phyloP scores from a whole-genome alignment of 306 rosid genomes.

The Rosa multiflora region DNA sequence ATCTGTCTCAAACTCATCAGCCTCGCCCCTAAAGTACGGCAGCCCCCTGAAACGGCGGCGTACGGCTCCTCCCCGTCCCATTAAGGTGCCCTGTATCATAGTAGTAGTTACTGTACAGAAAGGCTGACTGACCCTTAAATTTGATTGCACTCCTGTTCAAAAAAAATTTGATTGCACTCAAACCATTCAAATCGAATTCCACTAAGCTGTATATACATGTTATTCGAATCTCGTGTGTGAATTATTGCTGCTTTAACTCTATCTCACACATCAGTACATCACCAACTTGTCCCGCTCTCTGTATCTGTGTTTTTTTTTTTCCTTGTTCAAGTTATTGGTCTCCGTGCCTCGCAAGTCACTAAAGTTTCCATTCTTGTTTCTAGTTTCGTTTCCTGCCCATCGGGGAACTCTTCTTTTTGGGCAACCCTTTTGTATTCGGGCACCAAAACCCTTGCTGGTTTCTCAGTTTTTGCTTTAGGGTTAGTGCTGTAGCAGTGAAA shows the following conservation, averaged over 20 bases:
- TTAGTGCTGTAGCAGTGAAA: background rate
- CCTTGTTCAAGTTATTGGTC: background rate
- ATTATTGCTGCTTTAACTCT: slow-evolving; percentile 20
- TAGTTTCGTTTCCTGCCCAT: background rate
- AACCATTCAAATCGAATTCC: background rate
- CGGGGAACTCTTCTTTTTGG: background rate
- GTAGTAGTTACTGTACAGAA: background rate
- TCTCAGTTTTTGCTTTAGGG: slow-evolving; percentile 1
- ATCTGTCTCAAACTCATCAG: background rate
- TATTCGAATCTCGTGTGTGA: slow-evolving; percentile 15
- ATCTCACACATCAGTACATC: background rate
- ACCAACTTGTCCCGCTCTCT: background rate
- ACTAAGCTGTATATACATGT: background rate
- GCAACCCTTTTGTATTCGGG: background rate
- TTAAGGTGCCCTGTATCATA: background rate
- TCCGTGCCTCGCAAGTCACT: slow-evolving; percentile 4
- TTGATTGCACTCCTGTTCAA: background rate
- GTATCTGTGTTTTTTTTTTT: background rate
- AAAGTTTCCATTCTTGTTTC: slow-evolving; percentile 10
- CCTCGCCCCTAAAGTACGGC: slow-evolving; percentile 19
- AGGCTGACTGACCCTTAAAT: background rate
- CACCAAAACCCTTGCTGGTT: background rate
- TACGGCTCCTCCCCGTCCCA: slow-evolving; percentile 22
- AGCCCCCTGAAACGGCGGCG: slow-evolving; percentile 37
- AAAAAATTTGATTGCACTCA: no score